Percentiles rank a stretch among this genome's conserved stretches.
Evolutionary conservation across 1,284 basidiomycete species (phyloP).

Genomic region (Farysia itapuensis): DNA sequence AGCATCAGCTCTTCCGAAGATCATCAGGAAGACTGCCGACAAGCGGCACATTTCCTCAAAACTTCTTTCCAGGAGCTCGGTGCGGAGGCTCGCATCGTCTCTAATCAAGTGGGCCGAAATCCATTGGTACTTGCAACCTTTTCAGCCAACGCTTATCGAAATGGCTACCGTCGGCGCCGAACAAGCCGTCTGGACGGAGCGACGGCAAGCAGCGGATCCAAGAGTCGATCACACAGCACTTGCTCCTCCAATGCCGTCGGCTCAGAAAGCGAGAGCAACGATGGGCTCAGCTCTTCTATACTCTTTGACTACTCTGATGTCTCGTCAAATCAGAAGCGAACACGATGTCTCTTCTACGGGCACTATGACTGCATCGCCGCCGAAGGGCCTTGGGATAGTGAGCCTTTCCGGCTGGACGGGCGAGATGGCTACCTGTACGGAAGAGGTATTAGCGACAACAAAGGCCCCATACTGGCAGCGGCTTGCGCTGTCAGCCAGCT

Average conservation of each 20-base stretch:
- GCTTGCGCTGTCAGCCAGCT: slow-evolving; percentile 85
- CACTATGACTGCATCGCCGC: slow-evolving; percentile 56
- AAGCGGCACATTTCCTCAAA: slow-evolving; percentile 53
- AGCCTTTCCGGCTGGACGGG: slow-evolving; percentile 80
- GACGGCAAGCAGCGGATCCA: background rate
- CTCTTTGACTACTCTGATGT: slow-evolving; percentile 26
- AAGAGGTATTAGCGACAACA: slow-evolving; percentile 76
- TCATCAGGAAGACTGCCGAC: slow-evolving; percentile 71
- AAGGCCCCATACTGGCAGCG: slow-evolving; percentile 88
- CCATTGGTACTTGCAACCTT: slow-evolving; percentile 55
- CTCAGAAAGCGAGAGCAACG: slow-evolving; percentile 2
- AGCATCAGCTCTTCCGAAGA: slow-evolving; percentile 74
- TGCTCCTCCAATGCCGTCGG: slow-evolving; percentile 6
- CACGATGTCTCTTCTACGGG: slow-evolving; percentile 51
- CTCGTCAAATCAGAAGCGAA: background rate
- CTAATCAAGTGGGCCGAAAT: slow-evolving; percentile 35
- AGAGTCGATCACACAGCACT: slow-evolving; percentile 8
- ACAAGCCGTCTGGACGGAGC: background rate
- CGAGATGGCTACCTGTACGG: slow-evolving; percentile 91
- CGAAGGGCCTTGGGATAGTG: slow-evolving; percentile 70
- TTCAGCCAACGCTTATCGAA: slow-evolving; percentile 23
- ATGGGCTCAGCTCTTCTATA: slow-evolving; percentile 16
- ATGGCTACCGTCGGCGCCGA: background rate
- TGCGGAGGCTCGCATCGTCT: slow-evolving; percentile 46
- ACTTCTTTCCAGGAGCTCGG: slow-evolving; percentile 44